A percentile compares a stretch with the other conserved stretches of the same genome.
phyloP scores from a whole-genome alignment of 164 flowering plant genomes.

The Hamamelis virginiana region DNA sequence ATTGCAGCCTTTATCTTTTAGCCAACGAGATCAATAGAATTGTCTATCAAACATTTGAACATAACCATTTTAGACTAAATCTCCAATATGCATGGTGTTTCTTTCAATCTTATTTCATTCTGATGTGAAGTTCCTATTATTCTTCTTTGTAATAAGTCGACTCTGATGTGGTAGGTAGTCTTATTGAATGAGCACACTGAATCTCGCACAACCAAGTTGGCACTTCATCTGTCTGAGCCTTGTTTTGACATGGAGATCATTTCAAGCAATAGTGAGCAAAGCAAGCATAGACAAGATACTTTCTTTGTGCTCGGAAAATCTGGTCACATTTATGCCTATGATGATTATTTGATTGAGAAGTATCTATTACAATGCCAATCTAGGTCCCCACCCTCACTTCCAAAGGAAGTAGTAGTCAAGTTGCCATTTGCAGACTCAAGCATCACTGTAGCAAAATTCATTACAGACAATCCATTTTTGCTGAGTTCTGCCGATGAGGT shows the following conservation, averaged over 20 bases:
- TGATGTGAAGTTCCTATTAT: not conserved
- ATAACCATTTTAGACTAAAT: not conserved
- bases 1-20: not conserved
- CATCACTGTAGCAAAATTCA: slow-evolving; percentile 53
- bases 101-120: not conserved
- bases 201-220: slow-evolving; percentile 72
- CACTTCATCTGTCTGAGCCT: slow-evolving; percentile 63
- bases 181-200: slow-evolving; percentile 73
- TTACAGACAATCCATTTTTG: slow-evolving; percentile 35
- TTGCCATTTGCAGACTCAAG: slow-evolving; percentile 68
- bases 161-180: slow-evolving; percentile 51
- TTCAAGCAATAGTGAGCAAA: slow-evolving; percentile 45
- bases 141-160: not conserved
- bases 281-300: slow-evolving; percentile 53
- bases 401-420: slow-evolving; percentile 63
- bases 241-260: slow-evolving; percentile 69
- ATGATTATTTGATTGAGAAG: slow-evolving; percentile 67
- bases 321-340: slow-evolving; percentile 58
- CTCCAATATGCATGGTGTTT: not conserved
- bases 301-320: slow-evolving; percentile 71
- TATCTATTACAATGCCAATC: slow-evolving; percentile 71
- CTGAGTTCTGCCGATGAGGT: slow-evolving; percentile 54
- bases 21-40: not conserved
- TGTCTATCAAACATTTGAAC: not conserved
- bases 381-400: slow-evolving; percentile 70